Evolutionary conservation across 148 eudicot genomes (phyloP).

Genomic region (Camellia granthamiana): DNA sequence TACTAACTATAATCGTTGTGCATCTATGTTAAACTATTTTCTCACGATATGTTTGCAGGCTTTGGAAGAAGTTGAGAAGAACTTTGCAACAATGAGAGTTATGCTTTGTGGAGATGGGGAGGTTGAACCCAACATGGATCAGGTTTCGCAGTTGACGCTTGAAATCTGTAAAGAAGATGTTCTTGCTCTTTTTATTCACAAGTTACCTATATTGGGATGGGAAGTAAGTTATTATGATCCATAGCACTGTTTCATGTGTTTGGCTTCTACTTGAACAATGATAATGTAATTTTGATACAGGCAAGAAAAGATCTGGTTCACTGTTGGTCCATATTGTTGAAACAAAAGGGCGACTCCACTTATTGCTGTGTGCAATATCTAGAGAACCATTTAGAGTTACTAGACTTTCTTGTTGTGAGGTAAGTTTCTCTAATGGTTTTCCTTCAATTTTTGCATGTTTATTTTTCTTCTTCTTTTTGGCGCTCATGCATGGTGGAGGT

Average conservation of each 20-base stretch:
- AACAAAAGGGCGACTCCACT: conserved; percentile 69
- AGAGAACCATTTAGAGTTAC: conserved; percentile 80
- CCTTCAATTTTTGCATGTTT: neutral
- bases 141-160: conserved; percentile 63
- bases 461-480: conserved; percentile 3
- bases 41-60: conserved; percentile 44
- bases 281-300: conserved; percentile 32
- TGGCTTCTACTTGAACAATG: neutral
- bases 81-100: conserved; percentile 62
- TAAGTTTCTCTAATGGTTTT: conserved; percentile 34
- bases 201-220: conserved; percentile 73
- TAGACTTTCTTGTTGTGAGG: conserved; percentile 90
- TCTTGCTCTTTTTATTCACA: conserved; percentile 79
- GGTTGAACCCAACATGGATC: conserved; percentile 76
- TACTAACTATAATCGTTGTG: neutral
- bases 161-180: conserved; percentile 88
- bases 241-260: neutral
- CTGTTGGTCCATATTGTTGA: conserved; percentile 84
- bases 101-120: conserved; percentile 96
- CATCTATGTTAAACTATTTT: neutral
- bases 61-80: conserved; percentile 91
- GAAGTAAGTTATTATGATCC: conserved; percentile 60
- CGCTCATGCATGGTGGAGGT: neutral
- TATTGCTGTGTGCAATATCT: conserved; percentile 73
- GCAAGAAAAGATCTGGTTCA: conserved; percentile 90